Base-by-base conservation (phyloP, 2,329 filamentous ascomycete genomes). In the Curvularia hawaiiensis region DNA sequence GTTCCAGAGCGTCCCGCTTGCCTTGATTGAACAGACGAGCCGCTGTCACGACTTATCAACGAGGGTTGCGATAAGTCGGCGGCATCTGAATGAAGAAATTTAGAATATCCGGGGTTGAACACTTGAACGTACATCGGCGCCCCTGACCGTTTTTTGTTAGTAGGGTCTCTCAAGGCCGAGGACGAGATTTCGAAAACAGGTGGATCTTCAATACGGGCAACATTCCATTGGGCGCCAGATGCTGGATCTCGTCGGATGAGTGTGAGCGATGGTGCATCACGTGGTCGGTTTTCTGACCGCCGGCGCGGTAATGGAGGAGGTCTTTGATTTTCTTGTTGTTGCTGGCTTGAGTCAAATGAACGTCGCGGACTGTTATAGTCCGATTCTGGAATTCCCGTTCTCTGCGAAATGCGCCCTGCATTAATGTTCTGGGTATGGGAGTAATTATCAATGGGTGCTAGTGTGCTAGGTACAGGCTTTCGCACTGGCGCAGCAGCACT, bases 61-160 rank as follows among this genome's bases (percentile, higher is more conserved):
- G 58, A 39, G 38, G 66, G 58, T 30, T 59, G 41, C 35, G 66
- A 54, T 33, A 58, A 53, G 14, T 54, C 39, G 57, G 68, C 39
- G 59, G 68, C 41, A 10, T 64, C 61, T 4, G 67, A 62, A 62
- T 77, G 65, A 10, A 81, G 71, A 62, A 88, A 88, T 52, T 84
- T 84, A 39, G 77, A 79, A 66, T 89, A 89, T 16, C 85, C 85
- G 1, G 84, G 82, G 24, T 84, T 87, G 9, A 77, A 80, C 11
- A 88, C 81, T 50, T 87, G 84, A 11, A 88, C 79, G 44, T 77
- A 80, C 41, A 82, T 61, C 0, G 80, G 80, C 8, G 78, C 69
- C 20, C 79, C 79, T 18, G 72, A 68, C 60, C 75, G 79, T 41
- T 65, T 68, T 41, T 71, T 73, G 20, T 64, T 59, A 18, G 61